These are phyloP conservation scores for Fusarium sp. DNA, from an alignment of 2,329 filamentous ascomycete species.

Conservation along the genomic window DNA sequence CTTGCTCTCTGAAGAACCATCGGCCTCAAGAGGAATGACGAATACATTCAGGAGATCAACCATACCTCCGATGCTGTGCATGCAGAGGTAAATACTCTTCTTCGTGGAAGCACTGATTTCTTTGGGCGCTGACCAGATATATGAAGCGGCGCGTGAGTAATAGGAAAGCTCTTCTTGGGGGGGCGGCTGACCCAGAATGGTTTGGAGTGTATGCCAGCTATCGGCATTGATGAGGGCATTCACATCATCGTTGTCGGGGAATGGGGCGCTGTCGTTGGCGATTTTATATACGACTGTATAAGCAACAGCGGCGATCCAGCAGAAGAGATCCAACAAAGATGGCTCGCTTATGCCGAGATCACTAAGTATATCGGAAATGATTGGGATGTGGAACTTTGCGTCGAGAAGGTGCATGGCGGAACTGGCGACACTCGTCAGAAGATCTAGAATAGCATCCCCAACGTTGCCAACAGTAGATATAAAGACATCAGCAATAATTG, in stretches of 20 bases:
- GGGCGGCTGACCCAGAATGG: not conserved
- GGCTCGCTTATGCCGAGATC: not conserved
- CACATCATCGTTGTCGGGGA: not conserved
- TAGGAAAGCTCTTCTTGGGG: accelerated
- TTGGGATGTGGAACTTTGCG: not conserved
- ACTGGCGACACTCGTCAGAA: not conserved
- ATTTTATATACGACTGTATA: accelerated
- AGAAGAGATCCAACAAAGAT: not conserved
- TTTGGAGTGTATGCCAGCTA: not conserved
- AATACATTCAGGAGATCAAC: not conserved
- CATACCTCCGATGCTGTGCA: accelerated
- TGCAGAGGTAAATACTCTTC: accelerated
- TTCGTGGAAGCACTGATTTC: accelerated
- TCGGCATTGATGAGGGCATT: accelerated
- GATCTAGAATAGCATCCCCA: not conserved
- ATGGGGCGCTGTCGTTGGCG: accelerated
- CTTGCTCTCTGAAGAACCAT: not conserved
- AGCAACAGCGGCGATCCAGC: not conserved
- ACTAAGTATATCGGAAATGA: not conserved
- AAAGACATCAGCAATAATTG: not conserved
- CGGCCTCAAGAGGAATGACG: not conserved
- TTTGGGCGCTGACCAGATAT: not conserved
- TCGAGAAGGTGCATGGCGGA: not conserved
- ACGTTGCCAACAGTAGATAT: not conserved
- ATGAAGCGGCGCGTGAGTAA: accelerated